Conservation (phyloP, 805 yeast species). For the Naumovozyma dairenensis region DNA sequence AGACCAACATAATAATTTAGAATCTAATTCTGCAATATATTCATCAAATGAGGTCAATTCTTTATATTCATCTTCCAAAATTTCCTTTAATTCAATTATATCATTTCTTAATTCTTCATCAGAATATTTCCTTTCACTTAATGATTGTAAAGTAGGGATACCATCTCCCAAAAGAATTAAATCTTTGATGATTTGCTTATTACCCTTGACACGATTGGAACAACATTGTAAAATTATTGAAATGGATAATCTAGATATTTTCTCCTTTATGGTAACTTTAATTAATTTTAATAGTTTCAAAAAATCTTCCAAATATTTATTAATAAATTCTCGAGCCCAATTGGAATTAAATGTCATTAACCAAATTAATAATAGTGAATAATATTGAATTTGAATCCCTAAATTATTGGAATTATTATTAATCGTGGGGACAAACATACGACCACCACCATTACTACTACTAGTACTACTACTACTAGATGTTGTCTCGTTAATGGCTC, state of each 20-base stretch:
- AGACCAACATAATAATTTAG: constrained; percentile 72
- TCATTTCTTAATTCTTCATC: constrained; percentile 84
- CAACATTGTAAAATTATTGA: constrained; percentile 61
- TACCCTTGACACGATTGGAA: constrained; percentile 28
- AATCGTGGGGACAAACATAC: constrained; percentile 14
- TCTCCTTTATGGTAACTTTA: constrained; percentile 82
- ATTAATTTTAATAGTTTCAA: constrained; percentile 40
- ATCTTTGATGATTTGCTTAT: constrained; percentile 48
- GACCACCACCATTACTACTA: not conserved
- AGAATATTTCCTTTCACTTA: constrained; percentile 84
- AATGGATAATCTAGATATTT: constrained; percentile 75
- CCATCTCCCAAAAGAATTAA: constrained; percentile 68
- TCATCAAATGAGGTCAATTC: constrained; percentile 88
- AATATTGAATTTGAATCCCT: constrained; percentile 76
- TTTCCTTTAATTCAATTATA: constrained; percentile 45
- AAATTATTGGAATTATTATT: constrained; percentile 32
- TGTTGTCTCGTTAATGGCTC: constrained; percentile 21
- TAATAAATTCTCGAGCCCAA: constrained; percentile 43
- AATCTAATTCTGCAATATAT: constrained; percentile 72
- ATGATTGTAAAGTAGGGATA: constrained; percentile 51
- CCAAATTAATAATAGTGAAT: constrained; percentile 74
- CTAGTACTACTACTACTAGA: constrained; percentile 8
- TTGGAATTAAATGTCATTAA: constrained; percentile 61
- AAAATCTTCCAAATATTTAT: constrained; percentile 42
- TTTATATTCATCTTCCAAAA: constrained; percentile 63